Evolutionary conservation across 495 filamentous ascomycete species (phyloP).

Genomic region (Daldinia caldariorum): DNA sequence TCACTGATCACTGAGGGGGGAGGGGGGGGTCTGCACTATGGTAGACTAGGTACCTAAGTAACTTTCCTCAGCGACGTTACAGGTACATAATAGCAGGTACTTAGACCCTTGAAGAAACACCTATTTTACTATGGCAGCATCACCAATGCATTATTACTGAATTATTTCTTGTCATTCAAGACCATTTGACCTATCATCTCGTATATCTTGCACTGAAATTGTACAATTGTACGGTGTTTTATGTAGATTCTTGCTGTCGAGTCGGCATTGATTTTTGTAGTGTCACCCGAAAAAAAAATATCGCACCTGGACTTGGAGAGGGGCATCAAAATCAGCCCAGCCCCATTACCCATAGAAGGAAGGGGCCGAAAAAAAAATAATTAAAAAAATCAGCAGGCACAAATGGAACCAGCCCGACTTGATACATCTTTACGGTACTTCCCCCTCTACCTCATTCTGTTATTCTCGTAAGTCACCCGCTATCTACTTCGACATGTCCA

Average conservation of each 20-base stretch:
- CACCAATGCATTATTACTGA: conserved; percentile 20
- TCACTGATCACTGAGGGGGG: conserved; percentile 42
- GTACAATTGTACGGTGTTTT: conserved; percentile 4
- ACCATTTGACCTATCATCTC: conserved; percentile 1
- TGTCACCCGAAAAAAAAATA: conserved; percentile 33
- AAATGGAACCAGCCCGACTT: conserved; percentile 35
- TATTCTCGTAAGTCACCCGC: conserved; percentile 31
- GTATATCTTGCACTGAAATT: conserved; percentile 16
- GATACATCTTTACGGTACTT: conserved; percentile 34
- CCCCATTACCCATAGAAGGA: conserved; percentile 40
- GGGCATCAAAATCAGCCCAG: conserved; percentile 38
- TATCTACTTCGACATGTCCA: conserved; percentile 14
- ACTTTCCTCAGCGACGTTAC: neutral
- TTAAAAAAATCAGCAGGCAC: conserved; percentile 40
- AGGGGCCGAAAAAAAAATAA: conserved; percentile 32
- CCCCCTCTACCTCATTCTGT: conserved; percentile 26
- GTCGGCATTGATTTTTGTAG: conserved; percentile 34
- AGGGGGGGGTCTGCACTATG: conserved; percentile 30
- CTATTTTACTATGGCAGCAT: conserved; percentile 7
- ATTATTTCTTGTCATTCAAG: neutral
- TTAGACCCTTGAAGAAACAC: conserved; percentile 12
- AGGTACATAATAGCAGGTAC: conserved; percentile 25
- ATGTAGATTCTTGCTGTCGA: conserved; percentile 11
- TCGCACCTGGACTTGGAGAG: conserved; percentile 27
- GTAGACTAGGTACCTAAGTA: conserved; percentile 18